Percentiles rank a stretch among this genome's conserved stretches.
These are phyloP conservation scores for Tolypocladium sp. DNA, from an alignment of 2,329 filamentous ascomycete genomes.

Conservation along the genomic window DNA sequence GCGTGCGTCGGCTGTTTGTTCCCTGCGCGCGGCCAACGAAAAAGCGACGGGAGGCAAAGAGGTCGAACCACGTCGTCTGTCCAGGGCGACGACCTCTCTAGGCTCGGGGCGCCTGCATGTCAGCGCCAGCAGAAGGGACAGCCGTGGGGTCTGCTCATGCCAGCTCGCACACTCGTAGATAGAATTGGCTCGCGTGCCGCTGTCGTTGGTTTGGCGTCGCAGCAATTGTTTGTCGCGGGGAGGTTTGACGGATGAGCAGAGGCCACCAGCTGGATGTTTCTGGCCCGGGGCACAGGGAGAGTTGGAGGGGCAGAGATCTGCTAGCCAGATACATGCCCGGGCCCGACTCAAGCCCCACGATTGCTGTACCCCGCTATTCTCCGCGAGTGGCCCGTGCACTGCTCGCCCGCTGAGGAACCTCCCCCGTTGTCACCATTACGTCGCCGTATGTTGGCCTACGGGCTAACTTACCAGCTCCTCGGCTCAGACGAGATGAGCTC, in stretches of 20 bases:
- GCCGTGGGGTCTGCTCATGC: background rate
- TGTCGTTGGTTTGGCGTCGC: background rate
- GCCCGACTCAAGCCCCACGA: background rate
- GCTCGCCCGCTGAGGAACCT: no score
- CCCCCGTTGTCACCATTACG: background rate
- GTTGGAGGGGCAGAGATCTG: background rate
- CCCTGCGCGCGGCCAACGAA: background rate
- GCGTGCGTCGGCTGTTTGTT: background rate
- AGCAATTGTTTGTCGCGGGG: background rate
- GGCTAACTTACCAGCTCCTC: background rate
- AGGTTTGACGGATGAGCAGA: background rate
- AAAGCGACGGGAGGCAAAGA: background rate
- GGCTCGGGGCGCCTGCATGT: background rate
- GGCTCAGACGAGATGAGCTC: no score
- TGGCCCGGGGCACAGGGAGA: background rate
- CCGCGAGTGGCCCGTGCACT: background rate
- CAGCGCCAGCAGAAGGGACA: background rate
- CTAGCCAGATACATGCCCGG: background rate
- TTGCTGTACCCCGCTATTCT: slow-evolving; percentile 1
- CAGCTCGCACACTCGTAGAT: background rate
- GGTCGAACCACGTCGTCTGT: background rate
- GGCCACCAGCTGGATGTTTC: background rate
- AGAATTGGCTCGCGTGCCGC: background rate
- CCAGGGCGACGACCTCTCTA: background rate
- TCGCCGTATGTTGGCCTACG: no score